Percentiles rank a stretch among this genome's conserved stretches.
phyloP scores from a whole-genome alignment of 2,329 filamentous ascomycete species.

The Botrytis pseudocinerea region DNA sequence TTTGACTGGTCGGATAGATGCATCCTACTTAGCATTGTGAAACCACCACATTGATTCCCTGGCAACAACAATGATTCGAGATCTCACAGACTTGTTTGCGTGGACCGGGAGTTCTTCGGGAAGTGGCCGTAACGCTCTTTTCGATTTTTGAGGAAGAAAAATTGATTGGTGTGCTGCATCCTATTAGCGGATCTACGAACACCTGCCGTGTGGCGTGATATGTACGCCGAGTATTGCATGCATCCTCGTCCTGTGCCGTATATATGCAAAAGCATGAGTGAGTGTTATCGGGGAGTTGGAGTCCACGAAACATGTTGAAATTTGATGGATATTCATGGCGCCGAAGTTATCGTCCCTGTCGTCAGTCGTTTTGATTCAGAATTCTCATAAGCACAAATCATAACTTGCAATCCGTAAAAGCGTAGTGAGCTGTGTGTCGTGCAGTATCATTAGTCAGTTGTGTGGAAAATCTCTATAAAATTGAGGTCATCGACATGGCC shows the following conservation, averaged over 20 bases:
- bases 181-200: constrained; percentile 13
- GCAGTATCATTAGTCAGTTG: not conserved
- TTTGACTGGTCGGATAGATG: constrained; percentile 13
- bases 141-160: not conserved
- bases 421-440: not conserved
- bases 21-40: constrained; percentile 4
- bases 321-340: not conserved
- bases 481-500: not conserved
- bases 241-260: not conserved
- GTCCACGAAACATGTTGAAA: not conserved
- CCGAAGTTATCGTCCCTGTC: not conserved
- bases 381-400: not conserved
- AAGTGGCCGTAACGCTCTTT: not conserved
- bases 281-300: constrained; percentile 5
- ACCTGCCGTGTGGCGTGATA: constrained; percentile 14
- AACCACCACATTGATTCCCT: constrained; percentile 5
- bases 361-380: not conserved
- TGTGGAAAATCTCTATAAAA: not conserved
- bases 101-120: not conserved
- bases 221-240: constrained; percentile 17
- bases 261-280: not conserved
- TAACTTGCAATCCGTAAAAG: not conserved
- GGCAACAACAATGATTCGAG: not conserved
- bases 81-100: not conserved
- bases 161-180: constrained; percentile 6